Evolutionary conservation across 805 yeast species (phyloP), one percentile per base, ranked within the genome.

Genomic region (Pichia rugopelliculosa): DNA sequence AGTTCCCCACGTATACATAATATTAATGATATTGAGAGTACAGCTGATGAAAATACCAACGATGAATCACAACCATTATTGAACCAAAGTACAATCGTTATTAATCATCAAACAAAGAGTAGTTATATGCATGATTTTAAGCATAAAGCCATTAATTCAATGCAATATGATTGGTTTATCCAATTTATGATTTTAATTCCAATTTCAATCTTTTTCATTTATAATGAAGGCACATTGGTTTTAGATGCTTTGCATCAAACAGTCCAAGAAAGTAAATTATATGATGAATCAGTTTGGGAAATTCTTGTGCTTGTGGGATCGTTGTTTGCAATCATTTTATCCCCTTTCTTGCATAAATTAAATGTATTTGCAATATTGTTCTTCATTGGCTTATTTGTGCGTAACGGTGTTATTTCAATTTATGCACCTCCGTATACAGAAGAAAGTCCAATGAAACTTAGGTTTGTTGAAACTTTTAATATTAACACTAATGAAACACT

Each of bases 131-230:
- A 57, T 15, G 57, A 57, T 12, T 48, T 64, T 41, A 61, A 62
- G 42, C 47, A 50, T 1, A 57, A 64, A 5, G 70, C 70, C 9
- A 47, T 64, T 36, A 70, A 68, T 43, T 75, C 79, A 5, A 73
- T 76, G 41, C 75, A 82, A 37, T 87, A 84, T 59, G 95, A 84
- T 57, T 89, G 96, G 96, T 72, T 82, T 15, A 53, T 87, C 17
- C 96, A 89, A 61, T 87, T 77, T 57, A 54, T 86, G 27, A 52
- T 81, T 1, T 60, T 83, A 17, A 87, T 84, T 13, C 96, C 96
- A 3, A 45, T 83, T 13, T 67, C 84, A 1, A 67, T 80, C 3
- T 72, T 75, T 30, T 58, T 82, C 33, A 58, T 81, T n/a, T 74
- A 77, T 55, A 74, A 76, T 47, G 64, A 73, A 34, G 82, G 84